A percentile compares a stretch with the other conserved stretches of the same genome.
Conservation (phyloP, 176 grass and related monocot genomes). For the Bolboschoenus planiculmis region DNA sequence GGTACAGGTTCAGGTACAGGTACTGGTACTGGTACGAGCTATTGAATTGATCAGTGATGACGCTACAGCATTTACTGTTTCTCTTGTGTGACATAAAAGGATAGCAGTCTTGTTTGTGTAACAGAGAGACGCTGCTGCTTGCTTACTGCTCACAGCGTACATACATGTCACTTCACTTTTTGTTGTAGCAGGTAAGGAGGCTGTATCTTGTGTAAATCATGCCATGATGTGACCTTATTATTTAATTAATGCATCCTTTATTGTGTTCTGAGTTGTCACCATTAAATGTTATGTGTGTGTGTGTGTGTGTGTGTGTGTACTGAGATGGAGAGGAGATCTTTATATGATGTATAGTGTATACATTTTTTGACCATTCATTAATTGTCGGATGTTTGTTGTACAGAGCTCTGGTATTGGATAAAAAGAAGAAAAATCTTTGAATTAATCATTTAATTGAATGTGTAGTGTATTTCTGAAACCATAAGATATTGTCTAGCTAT, state of each 20-base stretch:
- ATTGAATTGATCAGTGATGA: too few relatives aligned
- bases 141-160: too few relatives aligned
- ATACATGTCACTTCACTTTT: constrained; percentile 1
- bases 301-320: background rate
- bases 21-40: too few relatives aligned
- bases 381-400: background rate
- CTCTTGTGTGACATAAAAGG: constrained; percentile 10
- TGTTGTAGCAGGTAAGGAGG: background rate
- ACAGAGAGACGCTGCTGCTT: background rate
- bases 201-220: constrained; percentile 20
- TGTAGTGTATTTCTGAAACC: background rate
- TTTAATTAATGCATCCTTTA: background rate
- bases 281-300: background rate
- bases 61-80: constrained; percentile 2
- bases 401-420: too few relatives aligned
- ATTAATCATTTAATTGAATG: background rate
- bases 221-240: background rate
- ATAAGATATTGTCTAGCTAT: background rate
- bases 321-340: too few relatives aligned
- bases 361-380: too few relatives aligned
- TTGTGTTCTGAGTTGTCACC: background rate
- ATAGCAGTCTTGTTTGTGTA: background rate
- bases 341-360: too few relatives aligned
- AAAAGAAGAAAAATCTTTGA: too few relatives aligned
- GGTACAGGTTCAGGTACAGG: too few relatives aligned